Evolutionary conservation across 2,329 filamentous ascomycete species (phyloP), one percentile per base, ranked within the genome.

Genomic region (Aspergillus fumigatus): DNA sequence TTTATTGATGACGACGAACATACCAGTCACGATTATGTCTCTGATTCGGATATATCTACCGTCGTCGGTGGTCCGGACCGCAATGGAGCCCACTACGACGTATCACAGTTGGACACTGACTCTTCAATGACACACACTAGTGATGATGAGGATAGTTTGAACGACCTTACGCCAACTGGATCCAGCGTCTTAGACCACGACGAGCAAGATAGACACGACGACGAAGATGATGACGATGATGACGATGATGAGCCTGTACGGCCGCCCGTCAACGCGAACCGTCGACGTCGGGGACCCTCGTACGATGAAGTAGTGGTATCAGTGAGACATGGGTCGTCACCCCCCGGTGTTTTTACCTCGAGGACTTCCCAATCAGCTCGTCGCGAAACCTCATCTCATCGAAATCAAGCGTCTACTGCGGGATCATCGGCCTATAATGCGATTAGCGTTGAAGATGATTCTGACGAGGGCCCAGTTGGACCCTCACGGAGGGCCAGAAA

Each of bases 1-100:
- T 74, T 73, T 48, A 73, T 73, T 53, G 70, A 72, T 47, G 68
- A 73, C 23, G 68, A 66, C 45, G 55, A 66, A 35, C 56, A 63
- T 48, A 23, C 17, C 40, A 26, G 50, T 38, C 40, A 58, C 17
- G 55, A 61, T 27, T 61, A 65, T 29, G 64, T 62, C 23, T 67
- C 65, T 17, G 64, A 66, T 25, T 73, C 71, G 7, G 70, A 70
- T 56, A 67, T 57, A 57, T 71, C 68, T 26, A 73, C 71, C 3
- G 65, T 73, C 25, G 67, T 73, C 21, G 71, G 64, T 32, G 61
- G 56, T 50, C 58, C 56, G 51, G 58, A 59, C 9, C 59, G 58
- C 21, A 57, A 21, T 48, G 51, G 41, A 45, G 58, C 61, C 27
- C 57, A 50, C 3, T 53, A 58, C 9, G 53, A 62, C n/a, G 62